Percentiles rank a stretch among this genome's conserved stretches.
Evolutionary conservation across 1,284 basidiomycete species (phyloP).

Genomic region (Volvariella surrecta): DNA sequence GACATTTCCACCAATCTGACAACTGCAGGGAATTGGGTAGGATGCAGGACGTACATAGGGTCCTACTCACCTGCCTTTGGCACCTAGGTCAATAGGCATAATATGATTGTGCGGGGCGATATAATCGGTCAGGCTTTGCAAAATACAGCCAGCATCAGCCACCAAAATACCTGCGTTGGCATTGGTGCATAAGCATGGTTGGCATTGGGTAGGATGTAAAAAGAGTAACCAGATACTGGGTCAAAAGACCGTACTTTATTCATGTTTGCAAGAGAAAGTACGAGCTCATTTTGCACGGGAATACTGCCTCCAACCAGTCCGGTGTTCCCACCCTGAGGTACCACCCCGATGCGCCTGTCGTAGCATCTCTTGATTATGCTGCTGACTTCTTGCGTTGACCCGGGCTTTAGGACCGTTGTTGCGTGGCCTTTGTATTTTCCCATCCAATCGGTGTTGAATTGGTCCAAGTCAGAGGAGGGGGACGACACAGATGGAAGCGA

Average conservation of each 20-base stretch:
- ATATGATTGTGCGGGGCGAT: conserved; percentile 88
- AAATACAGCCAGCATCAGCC: conserved; percentile 88
- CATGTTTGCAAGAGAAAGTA: conserved; percentile 82
- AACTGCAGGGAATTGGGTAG: conserved; percentile 38
- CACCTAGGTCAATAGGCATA: conserved; percentile 96
- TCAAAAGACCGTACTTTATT: conserved; percentile 88
- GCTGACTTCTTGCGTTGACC: conserved; percentile 82
- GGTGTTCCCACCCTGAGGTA: conserved; percentile 98
- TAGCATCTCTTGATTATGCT: conserved; percentile 84
- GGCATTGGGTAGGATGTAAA: conserved; percentile 9
- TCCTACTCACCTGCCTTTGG: conserved; percentile 80
- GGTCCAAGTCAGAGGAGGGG: conserved; percentile 61
- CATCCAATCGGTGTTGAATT: conserved; percentile 96
- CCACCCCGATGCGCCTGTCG: conserved; percentile 73
- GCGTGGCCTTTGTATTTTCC: conserved; percentile 87
- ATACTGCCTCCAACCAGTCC: conserved; percentile 97
- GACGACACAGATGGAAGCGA: conserved; percentile 44
- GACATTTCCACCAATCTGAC: conserved; percentile 97
- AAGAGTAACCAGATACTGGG: conserved; percentile 68
- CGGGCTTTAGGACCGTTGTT: conserved; percentile 84
- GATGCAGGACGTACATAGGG: conserved; percentile 7
- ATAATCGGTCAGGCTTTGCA: conserved; percentile 87
- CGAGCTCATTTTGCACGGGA: conserved; percentile 83
- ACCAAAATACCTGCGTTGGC: conserved; percentile 53
- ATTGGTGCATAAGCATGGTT: conserved; percentile 8